Base-by-base conservation (phyloP, 1,284 basidiomycete species). In the Ustilago tritici region DNA sequence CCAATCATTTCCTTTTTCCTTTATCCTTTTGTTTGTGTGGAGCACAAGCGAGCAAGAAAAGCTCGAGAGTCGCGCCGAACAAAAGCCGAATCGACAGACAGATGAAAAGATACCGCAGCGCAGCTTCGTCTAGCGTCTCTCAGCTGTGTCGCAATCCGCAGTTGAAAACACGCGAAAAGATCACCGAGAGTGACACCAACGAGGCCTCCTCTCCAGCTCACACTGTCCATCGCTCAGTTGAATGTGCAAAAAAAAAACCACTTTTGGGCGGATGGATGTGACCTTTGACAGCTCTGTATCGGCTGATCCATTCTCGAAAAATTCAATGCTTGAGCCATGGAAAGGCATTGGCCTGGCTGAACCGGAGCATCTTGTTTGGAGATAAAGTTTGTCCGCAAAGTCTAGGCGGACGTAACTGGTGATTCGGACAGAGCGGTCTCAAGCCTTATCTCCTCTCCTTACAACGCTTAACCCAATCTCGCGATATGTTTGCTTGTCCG, bases 41-140 rank as follows among this genome's bases (percentile, higher is more conserved):
- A 40, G 47, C 17, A 46, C 23, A 17, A 49, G 34, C 47, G 40
- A n/a, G 41, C 12, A 7, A 47, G 46, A 17, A 14, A 47, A 14
- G 23, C 23, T 23, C 2, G 15, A 19, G 9, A 28, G 47, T 52
- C 40, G 38, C 32, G 36, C 59, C 59, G 50, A 53, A 32, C 35
- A 53, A 41, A 54, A 54, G 46, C 57, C 57, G 57, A 47, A 49
- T 50, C 57, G 31, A 28, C 47, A 32, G 43, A 7, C 19, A 19
- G n/a, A 23, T 19, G n/a, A 46, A 46, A 15, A 41, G 17, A 17
- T 17, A 15, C 6, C 15, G 17, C 40, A 41, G 40, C 40, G 17
- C 40, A 41, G 40, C 17, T 15, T 11, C 8, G 12, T 5, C 15
- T 3, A 14, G 12, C 10, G 17, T 12, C 15, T 15, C 5, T 15